Evolutionary conservation across 1,139 yeast species (phyloP).

Genomic region (Debaryomyces sp.): DNA sequence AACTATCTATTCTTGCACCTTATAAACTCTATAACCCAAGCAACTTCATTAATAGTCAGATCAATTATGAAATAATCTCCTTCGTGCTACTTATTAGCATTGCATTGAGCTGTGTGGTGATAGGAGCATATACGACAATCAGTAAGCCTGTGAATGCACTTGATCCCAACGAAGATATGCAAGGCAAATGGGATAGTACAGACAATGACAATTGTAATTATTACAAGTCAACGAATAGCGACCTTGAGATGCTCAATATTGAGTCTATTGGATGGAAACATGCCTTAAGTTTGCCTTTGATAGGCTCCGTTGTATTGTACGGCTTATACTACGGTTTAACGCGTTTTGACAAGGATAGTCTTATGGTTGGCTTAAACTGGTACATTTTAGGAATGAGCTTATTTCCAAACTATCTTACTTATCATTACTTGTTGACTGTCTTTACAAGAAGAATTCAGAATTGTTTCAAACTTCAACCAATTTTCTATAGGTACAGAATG

Average conservation of each 20-base stretch:
- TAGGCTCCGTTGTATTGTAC: constrained; percentile 37
- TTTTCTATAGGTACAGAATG: constrained; percentile 23
- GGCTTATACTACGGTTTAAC: constrained; percentile 39
- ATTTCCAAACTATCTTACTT: constrained; percentile 23
- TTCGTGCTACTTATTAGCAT: constrained; percentile 13
- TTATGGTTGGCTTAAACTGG: constrained; percentile 30
- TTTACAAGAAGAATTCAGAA: constrained; percentile 23
- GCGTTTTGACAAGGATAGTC: constrained; percentile 25
- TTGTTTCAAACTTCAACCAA: constrained; percentile 11
- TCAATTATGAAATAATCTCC: constrained; percentile 10
- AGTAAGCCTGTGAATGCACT: constrained; percentile 47
- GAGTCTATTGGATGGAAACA: constrained; percentile 18
- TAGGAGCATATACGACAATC: constrained; percentile 46
- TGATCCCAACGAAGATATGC: constrained; percentile 34
- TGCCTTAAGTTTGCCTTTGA: constrained; percentile 43
- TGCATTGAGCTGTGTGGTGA: constrained; percentile 33
- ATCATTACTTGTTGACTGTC: constrained; percentile 22
- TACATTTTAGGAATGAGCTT: constrained; percentile 34
- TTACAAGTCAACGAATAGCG: constrained; percentile 20
- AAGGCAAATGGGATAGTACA: constrained; percentile 46
- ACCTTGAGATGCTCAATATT: constrained; percentile 16
- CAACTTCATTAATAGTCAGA: not conserved
- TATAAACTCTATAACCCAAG: constrained; percentile 7
- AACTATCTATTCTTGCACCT: constrained; percentile 15
- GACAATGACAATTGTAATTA: constrained; percentile 40